Percentiles rank a stretch among this genome's conserved stretches.
Evolutionary conservation across 2,329 filamentous ascomycete species (phyloP).

Genomic region (Neonectria coccinea): DNA sequence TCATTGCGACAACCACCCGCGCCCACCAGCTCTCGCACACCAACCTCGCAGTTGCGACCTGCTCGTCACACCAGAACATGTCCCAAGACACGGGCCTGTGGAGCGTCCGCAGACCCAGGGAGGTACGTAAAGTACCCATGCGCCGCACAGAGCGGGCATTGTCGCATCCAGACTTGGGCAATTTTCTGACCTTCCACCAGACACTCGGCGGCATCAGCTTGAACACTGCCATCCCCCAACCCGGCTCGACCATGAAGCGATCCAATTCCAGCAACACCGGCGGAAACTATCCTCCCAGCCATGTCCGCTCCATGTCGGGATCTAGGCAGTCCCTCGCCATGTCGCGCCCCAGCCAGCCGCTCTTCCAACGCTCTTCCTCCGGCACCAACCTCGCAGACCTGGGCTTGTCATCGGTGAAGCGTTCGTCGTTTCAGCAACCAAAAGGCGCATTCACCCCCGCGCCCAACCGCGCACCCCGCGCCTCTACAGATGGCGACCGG

Average conservation of each 20-base stretch:
- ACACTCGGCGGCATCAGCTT: conserved; percentile 87
- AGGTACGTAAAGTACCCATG: conserved; percentile 67
- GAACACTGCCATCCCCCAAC: conserved; percentile 89
- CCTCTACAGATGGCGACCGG: conserved; percentile 65
- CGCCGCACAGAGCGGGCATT: conserved; percentile 23
- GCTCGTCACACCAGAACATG: conserved; percentile 62
- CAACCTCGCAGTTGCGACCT: conserved; percentile 34
- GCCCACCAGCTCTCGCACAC: conserved; percentile 21
- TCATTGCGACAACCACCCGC: conserved; percentile 6
- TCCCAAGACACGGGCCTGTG: conserved; percentile 89
- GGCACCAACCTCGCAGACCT: conserved; percentile 83
- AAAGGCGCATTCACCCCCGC: conserved; percentile 75
- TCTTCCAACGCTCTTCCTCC: conserved; percentile 87
- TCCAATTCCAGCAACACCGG: conserved; percentile 78
- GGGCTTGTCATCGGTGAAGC: conserved; percentile 85
- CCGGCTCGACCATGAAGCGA: conserved; percentile 93
- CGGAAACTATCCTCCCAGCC: conserved; percentile 72
- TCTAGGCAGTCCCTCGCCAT: conserved; percentile 88
- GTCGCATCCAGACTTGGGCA: conserved; percentile 31
- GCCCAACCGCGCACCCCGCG: conserved; percentile 53
- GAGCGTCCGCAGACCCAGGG: conserved; percentile 90
- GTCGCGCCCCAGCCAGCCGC: conserved; percentile 84
- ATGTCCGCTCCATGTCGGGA: conserved; percentile 85
- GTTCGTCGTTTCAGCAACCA: conserved; percentile 81
- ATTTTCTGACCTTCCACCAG: conserved; percentile 59